Base-by-base conservation (phyloP, 2,329 filamentous ascomycete species). In the Aspergillus puulaauensis region DNA sequence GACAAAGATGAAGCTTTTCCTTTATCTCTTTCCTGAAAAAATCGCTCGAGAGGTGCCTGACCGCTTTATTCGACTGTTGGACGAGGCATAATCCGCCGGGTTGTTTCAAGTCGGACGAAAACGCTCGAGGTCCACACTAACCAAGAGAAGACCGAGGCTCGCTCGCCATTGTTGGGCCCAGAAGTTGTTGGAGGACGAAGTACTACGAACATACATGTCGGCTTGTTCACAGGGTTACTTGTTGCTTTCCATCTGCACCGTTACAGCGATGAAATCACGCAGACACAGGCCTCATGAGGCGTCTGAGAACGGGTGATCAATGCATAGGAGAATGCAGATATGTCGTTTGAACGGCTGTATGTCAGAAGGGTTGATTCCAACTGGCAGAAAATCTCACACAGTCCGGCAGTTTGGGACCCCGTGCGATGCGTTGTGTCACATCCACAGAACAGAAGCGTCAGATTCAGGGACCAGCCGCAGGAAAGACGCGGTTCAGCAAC, bases 251-350 rank as follows among this genome's bases (percentile, higher is more conserved):
- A 9, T 43, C 40, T 39, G 14, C 35, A 33, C 24, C 21, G 31
- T 54, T 37, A n/a, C 11, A 21, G 37, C 24, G 21, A 45, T 47
- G 23, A 27, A 43, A 35, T 17, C 11, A 19, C 7, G 24, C 39
- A 46, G 46, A 60, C 58, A 62, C 57, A 59, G 61, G 50, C 59
- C 57, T 48, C 45, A 41, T 23, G 44, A 57, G 43, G 43, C 41
- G 45, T 37, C 47, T 49, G 54, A 61, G 61, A 65, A 64, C 58
- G n/a, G 63, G 59, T 64, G 63, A 64, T 62, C 64, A 58, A 62
- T 64, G 63, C 62, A 63, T 59, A 41, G 35, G 57, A 49, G 40
- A 50, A 58, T 59, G 54, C 47, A 62, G 54, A 53, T 50, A 40
- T 56, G 57, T 61, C 58, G 27, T 57, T 52, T 49, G 50, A 65